These are phyloP conservation scores for Leucocoprinus sp. DNA, from an alignment of 768 basidiomycete genomes.

Conservation along the genomic window DNA sequence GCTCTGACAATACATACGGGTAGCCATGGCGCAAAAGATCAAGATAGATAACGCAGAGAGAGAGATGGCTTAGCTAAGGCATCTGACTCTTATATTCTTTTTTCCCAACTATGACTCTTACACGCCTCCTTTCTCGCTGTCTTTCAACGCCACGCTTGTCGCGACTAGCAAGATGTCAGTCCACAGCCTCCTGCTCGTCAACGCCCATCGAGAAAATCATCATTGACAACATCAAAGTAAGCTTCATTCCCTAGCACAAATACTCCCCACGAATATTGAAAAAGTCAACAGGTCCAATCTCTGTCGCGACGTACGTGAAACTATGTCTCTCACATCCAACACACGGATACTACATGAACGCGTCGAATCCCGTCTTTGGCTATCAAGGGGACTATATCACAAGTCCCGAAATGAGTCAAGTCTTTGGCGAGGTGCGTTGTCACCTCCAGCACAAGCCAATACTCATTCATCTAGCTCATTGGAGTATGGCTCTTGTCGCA, in stretches of 20 bases:
- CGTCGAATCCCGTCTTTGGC: constrained; percentile 72
- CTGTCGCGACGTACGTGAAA: constrained; percentile 87
- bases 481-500: constrained; percentile 81
- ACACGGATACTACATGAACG: constrained; percentile 87
- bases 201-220: constrained; percentile 59
- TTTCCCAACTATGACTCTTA: constrained; percentile 5
- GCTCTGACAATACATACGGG: constrained; percentile 27
- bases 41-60: constrained; percentile 5
- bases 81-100: background rate
- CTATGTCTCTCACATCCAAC: constrained; percentile 85
- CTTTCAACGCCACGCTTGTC: constrained; percentile 6
- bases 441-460: too few relatives aligned
- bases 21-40: constrained; percentile 30
- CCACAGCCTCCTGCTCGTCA: constrained; percentile 13
- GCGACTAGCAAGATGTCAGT: constrained; percentile 1
- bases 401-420: constrained; percentile 92
- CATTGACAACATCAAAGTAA: constrained; percentile 64
- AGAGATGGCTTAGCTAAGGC: constrained; percentile 10
- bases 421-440: constrained; percentile 90
- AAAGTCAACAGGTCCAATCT: constrained; percentile 83
- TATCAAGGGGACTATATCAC: constrained; percentile 88
- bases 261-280: background rate
- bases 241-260: constrained; percentile 11
- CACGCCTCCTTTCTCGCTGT: constrained; percentile 8
- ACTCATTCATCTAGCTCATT: constrained; percentile 49